These are phyloP conservation scores for Austroboletus eburneus DNA, from an alignment of 768 basidiomycete species.

Conservation along the genomic window DNA sequence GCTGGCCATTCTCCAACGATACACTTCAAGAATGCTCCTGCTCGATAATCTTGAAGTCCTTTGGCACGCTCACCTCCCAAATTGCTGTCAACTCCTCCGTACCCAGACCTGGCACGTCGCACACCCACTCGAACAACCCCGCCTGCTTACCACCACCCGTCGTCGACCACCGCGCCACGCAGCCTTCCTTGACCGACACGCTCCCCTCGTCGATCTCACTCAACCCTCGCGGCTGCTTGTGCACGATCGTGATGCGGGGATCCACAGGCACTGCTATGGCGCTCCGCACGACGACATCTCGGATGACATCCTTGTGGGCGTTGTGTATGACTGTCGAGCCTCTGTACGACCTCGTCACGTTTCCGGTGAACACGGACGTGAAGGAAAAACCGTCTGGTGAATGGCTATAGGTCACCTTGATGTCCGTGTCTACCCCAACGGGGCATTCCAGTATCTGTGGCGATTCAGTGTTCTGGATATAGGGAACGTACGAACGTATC, in stretches of 20 bases:
- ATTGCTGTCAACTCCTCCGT: slow-evolving; percentile 23
- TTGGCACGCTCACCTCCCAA: slow-evolving; percentile 30
- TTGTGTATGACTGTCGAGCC: slow-evolving; percentile 16
- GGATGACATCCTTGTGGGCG: slow-evolving; percentile 6
- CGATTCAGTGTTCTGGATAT: slow-evolving; percentile 9
- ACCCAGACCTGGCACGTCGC: slow-evolving; percentile 18
- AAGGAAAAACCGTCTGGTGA: slow-evolving; percentile 9
- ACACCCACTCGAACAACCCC: slow-evolving; percentile 31
- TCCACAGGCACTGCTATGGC: slow-evolving; percentile 26
- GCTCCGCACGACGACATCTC: slow-evolving; percentile 22
- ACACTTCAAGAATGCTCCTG: no score
- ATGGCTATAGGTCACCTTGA: slow-evolving; percentile 14
- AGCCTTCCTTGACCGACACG: slow-evolving; percentile 8
- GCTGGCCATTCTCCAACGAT: no score
- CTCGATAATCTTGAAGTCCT: no score
- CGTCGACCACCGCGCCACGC: slow-evolving; percentile 20
- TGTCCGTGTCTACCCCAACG: slow-evolving; percentile 13
- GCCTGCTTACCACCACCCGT: slow-evolving; percentile 14
- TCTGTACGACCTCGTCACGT: slow-evolving; percentile 16
- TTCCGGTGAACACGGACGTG: slow-evolving; percentile 1
- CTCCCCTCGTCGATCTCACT: slow-evolving; percentile 17
- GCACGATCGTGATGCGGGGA: slow-evolving; percentile 23
- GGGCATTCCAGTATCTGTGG: slow-evolving; percentile 20
- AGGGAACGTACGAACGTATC: no score
- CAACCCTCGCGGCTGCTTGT: slow-evolving; percentile 24